These are phyloP conservation scores for Solanum dulcamara DNA, from an alignment of 257 asterid species.

Conservation along the genomic window DNA sequence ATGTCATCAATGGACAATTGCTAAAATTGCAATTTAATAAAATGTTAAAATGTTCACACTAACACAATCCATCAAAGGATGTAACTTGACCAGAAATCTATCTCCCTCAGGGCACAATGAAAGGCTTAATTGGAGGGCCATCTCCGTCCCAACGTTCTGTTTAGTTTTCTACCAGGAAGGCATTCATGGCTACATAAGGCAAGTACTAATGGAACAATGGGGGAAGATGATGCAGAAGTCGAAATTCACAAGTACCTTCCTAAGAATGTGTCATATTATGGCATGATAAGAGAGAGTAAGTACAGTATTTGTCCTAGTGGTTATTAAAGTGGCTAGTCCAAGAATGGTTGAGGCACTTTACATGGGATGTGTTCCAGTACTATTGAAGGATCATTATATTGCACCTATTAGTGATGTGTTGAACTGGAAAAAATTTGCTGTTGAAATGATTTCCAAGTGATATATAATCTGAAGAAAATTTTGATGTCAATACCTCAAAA, in stretches of 20 bases:
- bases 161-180: conserved; percentile 48
- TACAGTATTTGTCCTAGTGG: conserved; percentile 54
- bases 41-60: too few relatives aligned
- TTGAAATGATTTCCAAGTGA: conserved; percentile 19
- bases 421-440: conserved; percentile 35
- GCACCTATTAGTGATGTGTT: conserved; percentile 41
- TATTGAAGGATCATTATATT: conserved; percentile 37
- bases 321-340: conserved; percentile 53
- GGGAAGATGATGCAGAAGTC: conserved; percentile 22
- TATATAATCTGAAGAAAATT: conserved; percentile 35
- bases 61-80: conserved; percentile 30
- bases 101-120: conserved; percentile 34
- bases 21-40: too few relatives aligned
- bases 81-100: too few relatives aligned
- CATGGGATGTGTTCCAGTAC: conserved; percentile 47
- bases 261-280: conserved; percentile 24
- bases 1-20: too few relatives aligned
- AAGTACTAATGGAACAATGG: too few relatives aligned
- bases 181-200: conserved; percentile 36
- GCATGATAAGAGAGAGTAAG: conserved; percentile 40
- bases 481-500: conserved; percentile 17
- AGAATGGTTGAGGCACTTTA: conserved; percentile 53
- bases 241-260: conserved; percentile 37
- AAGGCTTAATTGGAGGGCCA: conserved; percentile 41
- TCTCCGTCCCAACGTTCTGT: conserved; percentile 24